phyloP scores from a whole-genome alignment of 2,329 filamentous ascomycete species.

The Talaromyces islandicus region DNA sequence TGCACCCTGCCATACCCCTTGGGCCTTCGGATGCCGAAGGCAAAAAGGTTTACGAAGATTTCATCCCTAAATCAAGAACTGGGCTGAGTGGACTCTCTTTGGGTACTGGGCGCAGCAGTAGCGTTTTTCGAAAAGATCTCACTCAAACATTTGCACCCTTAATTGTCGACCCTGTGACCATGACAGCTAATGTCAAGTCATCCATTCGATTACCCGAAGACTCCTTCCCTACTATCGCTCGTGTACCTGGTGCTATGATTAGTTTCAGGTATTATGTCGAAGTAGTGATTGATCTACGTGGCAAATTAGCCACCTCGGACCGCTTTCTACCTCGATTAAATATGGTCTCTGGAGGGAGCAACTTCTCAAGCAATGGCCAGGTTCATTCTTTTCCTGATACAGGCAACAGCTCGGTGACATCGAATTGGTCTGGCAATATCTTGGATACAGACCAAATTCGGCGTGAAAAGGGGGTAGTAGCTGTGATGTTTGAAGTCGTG shows the following conservation, averaged over 20 bases:
- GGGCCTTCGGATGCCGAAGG: slow-evolving; percentile 59
- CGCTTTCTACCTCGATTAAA: slow-evolving; percentile 54
- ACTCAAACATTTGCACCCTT: slow-evolving; percentile 83
- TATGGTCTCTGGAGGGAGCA: slow-evolving; percentile 42
- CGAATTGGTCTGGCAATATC: slow-evolving; percentile 55
- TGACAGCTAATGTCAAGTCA: slow-evolving; percentile 74
- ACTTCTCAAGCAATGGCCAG: slow-evolving; percentile 37
- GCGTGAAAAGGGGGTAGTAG: slow-evolving; percentile 87
- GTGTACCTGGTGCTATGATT: slow-evolving; percentile 88
- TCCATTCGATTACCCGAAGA: slow-evolving; percentile 84
- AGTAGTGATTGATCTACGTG: slow-evolving; percentile 85
- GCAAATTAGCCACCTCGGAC: slow-evolving; percentile 72
- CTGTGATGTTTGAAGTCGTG: slow-evolving; percentile 76
- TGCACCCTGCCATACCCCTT: slow-evolving; percentile 58
- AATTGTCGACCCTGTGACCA: slow-evolving; percentile 73
- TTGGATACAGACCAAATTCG: slow-evolving; percentile 81
- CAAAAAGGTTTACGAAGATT: slow-evolving; percentile 70
- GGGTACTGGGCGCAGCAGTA: slow-evolving; percentile 77
- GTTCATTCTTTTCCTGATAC: slow-evolving; percentile 26
- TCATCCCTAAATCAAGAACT: slow-evolving; percentile 79
- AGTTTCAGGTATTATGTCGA: slow-evolving; percentile 93
- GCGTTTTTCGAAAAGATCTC: slow-evolving; percentile 92
- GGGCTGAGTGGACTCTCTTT: slow-evolving; percentile 81
- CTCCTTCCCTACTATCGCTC: slow-evolving; percentile 83
- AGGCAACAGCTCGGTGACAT: slow-evolving; percentile 29